Evolutionary conservation across 1,139 yeast species (phyloP), one percentile per base, ranked within the genome.

Genomic region (Yarrowia galli): DNA sequence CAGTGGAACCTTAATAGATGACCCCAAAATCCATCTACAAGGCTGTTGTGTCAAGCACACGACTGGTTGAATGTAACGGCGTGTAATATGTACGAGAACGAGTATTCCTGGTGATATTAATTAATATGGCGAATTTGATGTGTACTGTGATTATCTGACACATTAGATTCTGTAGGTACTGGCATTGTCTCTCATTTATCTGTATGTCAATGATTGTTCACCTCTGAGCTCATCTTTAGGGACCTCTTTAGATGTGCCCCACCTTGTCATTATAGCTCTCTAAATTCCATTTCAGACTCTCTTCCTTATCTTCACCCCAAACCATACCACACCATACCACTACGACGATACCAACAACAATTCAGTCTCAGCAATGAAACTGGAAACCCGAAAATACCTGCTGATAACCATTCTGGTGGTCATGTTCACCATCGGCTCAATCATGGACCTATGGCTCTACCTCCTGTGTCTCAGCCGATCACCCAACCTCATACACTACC

Each of bases 401-500:
- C 51, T 58, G 12, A 9, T 12, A 1, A 22, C 51, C 28, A 28
- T 58, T 12, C 42, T 58, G 22, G 36, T 32, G 32, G 51, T 32
- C 64, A 58, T 58, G 64, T 58, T 58, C 42, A 28, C 64, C 20
- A 18, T 43, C 20, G 64, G 64, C 20, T 43, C 64, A 15, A 16
- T 28, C 20, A 28, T 58, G 42, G 64, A 58, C 7, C 42, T 58
- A 3, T 58, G 64, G 64, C 51, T 56, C n/a, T 43, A 9, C 35
- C 5, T 28, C 15, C 25, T 58, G 16, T 15, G 32, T 28, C 40
- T 43, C n/a, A 58, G 64, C 32, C 18, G 25, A 20, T 58, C 64
- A 7, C 64, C 64, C 40, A 58, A 58, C 42, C 42, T 43, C 22
- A 32, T 13, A n/a, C 64, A 43, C 32, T 58, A 58, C 42, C 32